phyloP scores from a whole-genome alignment of 2,329 filamentous ascomycete genomes.

The Elsinoe necatrix region DNA sequence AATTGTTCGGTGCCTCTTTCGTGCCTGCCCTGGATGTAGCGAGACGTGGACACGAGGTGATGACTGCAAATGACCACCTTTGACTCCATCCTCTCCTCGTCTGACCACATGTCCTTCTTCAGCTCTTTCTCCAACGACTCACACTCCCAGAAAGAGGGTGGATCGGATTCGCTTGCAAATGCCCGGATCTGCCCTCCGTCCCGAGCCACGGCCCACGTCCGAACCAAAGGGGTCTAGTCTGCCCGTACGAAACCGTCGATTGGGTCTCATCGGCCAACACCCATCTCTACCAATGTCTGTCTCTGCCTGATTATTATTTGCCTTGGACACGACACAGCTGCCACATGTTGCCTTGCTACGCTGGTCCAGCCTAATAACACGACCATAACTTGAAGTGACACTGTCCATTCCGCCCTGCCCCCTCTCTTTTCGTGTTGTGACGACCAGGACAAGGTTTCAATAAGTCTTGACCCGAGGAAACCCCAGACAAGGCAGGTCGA shows the following conservation, averaged over 20 bases:
- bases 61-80: neutral
- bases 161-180: constrained; percentile 12
- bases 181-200: constrained; percentile 13
- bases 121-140: neutral
- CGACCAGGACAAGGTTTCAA: constrained; percentile 9
- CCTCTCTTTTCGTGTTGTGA: neutral
- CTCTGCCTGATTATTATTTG: neutral
- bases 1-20: neutral
- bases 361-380: constrained; percentile 3
- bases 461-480: constrained; percentile 1
- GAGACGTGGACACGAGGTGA: neutral
- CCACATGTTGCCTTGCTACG: neutral
- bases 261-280: constrained; percentile 8
- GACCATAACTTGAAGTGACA: neutral
- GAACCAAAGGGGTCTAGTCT: neutral
- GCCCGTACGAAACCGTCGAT: constrained; percentile 5
- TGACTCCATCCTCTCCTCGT: neutral
- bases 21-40: neutral
- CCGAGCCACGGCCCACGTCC: neutral
- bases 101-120: constrained; percentile 1
- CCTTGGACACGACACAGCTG: neutral
- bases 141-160: neutral
- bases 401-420: neutral
- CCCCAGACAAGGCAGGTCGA: constrained; percentile 3
- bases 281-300: neutral